These are phyloP conservation scores for Apiotrichum gracile DNA, from an alignment of 1,284 basidiomycete species.

Conservation along the genomic window DNA sequence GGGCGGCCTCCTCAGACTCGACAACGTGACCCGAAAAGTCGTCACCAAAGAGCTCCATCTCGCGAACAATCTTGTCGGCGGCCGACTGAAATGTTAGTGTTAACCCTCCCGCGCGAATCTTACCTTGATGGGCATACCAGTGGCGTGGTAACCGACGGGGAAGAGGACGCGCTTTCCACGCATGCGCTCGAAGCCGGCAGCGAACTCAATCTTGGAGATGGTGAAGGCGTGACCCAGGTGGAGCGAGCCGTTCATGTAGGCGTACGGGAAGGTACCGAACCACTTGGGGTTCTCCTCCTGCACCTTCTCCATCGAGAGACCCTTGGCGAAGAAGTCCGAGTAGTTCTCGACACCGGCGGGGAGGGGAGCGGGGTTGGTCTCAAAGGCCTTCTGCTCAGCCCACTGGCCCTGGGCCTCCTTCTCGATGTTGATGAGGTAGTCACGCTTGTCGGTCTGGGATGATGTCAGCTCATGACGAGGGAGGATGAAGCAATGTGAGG, in stretches of 20 bases:
- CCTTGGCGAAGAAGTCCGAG: slow-evolving; percentile 47
- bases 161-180: slow-evolving; percentile 90
- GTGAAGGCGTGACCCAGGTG: slow-evolving; percentile 98
- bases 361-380: slow-evolving; percentile 70
- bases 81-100: slow-evolving; percentile 58
- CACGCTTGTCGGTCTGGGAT: slow-evolving; percentile 80
- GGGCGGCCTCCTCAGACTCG: slow-evolving; percentile 17
- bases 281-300: slow-evolving; percentile 79
- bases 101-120: background rate
- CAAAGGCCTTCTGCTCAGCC: slow-evolving; percentile 60
- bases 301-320: slow-evolving; percentile 50
- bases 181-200: slow-evolving; percentile 92
- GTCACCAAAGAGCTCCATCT: slow-evolving; percentile 91
- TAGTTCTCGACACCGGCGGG: slow-evolving; percentile 62
- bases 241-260: slow-evolving; percentile 98
- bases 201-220: slow-evolving; percentile 97
- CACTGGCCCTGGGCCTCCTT: slow-evolving; percentile 76
- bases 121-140: slow-evolving; percentile 98
- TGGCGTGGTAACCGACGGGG: slow-evolving; percentile 93
- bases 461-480: slow-evolving; percentile 11
- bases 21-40: slow-evolving; percentile 69
- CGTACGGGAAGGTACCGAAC: slow-evolving; percentile 92
- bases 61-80: slow-evolving; percentile 93
- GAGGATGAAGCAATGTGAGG: no score
- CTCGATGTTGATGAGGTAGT: slow-evolving; percentile 76